phyloP scores from a whole-genome alignment of 1,139 yeast species.

The Pichia sp. region DNA sequence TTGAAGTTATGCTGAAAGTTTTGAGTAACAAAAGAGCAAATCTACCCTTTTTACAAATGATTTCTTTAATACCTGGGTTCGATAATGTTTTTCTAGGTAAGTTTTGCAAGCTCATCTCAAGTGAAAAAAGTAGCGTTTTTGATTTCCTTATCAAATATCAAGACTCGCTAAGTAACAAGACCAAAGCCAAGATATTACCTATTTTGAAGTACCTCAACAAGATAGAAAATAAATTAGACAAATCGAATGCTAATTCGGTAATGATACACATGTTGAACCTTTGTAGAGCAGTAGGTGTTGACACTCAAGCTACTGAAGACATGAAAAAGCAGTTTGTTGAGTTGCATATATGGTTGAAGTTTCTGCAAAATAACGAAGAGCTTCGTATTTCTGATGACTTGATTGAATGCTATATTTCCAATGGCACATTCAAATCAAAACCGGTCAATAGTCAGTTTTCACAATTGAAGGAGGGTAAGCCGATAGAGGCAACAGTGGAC shows the following conservation, averaged over 20 bases:
- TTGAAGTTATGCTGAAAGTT: background rate
- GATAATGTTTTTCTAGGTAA: conserved; percentile 2
- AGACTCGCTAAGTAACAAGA: conserved; percentile 7
- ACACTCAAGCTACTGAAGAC: background rate
- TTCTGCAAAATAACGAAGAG: background rate
- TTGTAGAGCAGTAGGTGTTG: conserved; percentile 1
- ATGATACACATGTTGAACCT: conserved; percentile 13
- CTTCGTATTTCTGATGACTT: conserved; percentile 2
- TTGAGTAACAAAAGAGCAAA: conserved; percentile 4
- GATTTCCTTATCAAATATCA: conserved; percentile 11
- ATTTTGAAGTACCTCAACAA: conserved; percentile 2
- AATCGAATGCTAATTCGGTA: conserved; percentile 7
- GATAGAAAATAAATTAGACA: conserved; percentile 5
- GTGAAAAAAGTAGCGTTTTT: conserved; percentile 1
- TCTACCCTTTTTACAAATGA: conserved; percentile 6
- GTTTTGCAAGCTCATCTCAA: conserved; percentile 6
- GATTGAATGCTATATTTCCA: conserved; percentile 8
- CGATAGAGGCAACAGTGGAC: background rate
- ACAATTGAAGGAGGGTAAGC: background rate
- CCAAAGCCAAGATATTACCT: conserved; percentile 3
- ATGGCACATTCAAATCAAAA: background rate
- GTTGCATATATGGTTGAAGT: conserved; percentile 8
- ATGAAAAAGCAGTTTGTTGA: conserved; percentile 7
- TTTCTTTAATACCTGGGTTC: conserved; percentile 9
- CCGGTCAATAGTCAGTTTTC: background rate